phyloP scores from a whole-genome alignment of 2,329 filamentous ascomycete genomes.

The Bipolaris zeicola region DNA sequence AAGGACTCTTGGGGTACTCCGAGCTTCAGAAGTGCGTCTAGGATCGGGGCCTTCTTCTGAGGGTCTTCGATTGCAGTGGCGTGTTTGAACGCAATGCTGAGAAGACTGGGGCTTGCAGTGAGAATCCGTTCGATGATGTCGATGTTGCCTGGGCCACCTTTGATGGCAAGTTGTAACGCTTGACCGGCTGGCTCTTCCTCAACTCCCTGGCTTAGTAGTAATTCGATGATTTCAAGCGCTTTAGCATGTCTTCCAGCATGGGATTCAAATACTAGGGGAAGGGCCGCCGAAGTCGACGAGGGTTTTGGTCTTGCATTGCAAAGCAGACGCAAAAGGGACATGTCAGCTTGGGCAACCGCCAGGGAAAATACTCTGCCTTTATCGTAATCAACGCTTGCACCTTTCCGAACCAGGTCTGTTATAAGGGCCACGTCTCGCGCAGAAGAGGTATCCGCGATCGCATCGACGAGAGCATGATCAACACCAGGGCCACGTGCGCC shows the following conservation, averaged over 20 bases:
- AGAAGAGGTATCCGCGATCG: slow-evolving; percentile 32
- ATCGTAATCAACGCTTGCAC: slow-evolving; percentile 34
- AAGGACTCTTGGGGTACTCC: slow-evolving; percentile 38
- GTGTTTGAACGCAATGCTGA: slow-evolving; percentile 36
- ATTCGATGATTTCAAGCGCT: slow-evolving; percentile 35
- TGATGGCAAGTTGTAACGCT: slow-evolving; percentile 35
- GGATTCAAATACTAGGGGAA: slow-evolving; percentile 38
- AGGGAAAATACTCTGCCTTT: slow-evolving; percentile 31
- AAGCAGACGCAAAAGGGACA: slow-evolving; percentile 33
- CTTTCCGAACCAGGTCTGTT: slow-evolving; percentile 31
- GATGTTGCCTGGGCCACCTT: slow-evolving; percentile 38
- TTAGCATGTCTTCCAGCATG: slow-evolving; percentile 28
- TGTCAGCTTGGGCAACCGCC: slow-evolving; percentile 38
- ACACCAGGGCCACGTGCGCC: slow-evolving; percentile 38
- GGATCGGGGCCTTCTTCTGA: slow-evolving; percentile 33
- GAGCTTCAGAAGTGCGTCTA: slow-evolving; percentile 32
- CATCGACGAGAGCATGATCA: slow-evolving; percentile 37
- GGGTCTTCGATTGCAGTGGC: slow-evolving; percentile 29
- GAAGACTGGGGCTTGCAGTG: slow-evolving; percentile 26
- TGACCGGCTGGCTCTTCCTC: slow-evolving; percentile 31
- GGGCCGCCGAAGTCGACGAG: slow-evolving; percentile 29
- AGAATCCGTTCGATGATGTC: slow-evolving; percentile 42
- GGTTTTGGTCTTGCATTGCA: slow-evolving; percentile 29
- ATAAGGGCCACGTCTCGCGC: slow-evolving; percentile 34
- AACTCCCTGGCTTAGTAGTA: slow-evolving; percentile 31